phyloP scores from a whole-genome alignment of 169 alveolate genomes.

The Plasmodium billcollinsi region DNA sequence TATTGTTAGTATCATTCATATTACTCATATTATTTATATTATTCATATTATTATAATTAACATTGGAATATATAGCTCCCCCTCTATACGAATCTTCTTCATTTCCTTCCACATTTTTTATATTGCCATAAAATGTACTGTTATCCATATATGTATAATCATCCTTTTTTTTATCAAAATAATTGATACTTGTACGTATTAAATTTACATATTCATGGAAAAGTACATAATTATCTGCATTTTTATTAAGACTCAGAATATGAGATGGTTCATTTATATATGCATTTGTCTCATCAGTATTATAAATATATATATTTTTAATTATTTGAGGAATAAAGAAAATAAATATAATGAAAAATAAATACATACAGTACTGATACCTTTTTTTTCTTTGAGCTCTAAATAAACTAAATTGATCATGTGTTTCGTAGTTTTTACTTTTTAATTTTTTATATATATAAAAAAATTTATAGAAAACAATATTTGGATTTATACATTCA shows the following conservation, averaged over 20 bases:
- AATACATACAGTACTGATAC: constrained; percentile 55
- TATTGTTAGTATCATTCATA: background rate
- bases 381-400: constrained; percentile 12
- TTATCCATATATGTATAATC: too few species aligned
- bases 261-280: constrained; percentile 5
- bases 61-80: background rate
- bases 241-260: background rate
- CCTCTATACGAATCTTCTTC: background rate
- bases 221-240: constrained; percentile 1
- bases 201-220: constrained; percentile 31
- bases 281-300: constrained; percentile 19
- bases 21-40: too few species aligned
- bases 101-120: background rate
- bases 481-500: constrained; percentile 58
- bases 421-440: constrained; percentile 1
- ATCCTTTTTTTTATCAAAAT: too few species aligned
- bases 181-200: background rate
- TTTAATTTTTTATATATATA: constrained; percentile 54
- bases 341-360: constrained; percentile 46
- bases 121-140: background rate
- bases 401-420: background rate
- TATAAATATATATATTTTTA: constrained; percentile 58
- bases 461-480: constrained; percentile 59
- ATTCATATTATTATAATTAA: background rate
- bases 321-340: constrained; percentile 46